Percentiles rank a stretch among this genome's conserved stretches.
These are phyloP conservation scores for Colletotrichum magnum DNA, from an alignment of 2,329 filamentous ascomycete species.

Conservation along the genomic window DNA sequence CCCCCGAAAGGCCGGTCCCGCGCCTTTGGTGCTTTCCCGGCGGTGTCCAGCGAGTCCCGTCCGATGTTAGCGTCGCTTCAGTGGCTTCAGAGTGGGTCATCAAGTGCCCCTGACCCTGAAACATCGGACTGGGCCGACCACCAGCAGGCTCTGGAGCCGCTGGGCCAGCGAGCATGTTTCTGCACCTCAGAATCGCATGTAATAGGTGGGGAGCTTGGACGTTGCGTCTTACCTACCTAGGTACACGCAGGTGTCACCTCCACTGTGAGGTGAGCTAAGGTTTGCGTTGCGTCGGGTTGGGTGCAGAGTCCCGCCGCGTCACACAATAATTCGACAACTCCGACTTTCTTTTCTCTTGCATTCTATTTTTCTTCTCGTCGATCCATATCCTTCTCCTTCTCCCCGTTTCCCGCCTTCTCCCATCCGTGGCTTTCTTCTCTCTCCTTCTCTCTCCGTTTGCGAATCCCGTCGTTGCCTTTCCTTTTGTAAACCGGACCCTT, in stretches of 20 bases:
- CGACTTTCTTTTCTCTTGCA: slow-evolving; percentile 6
- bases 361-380: slow-evolving; percentile 4
- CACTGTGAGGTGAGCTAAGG: too few species aligned
- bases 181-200: too few species aligned
- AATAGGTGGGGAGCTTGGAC: slow-evolving; percentile 28
- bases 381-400: slow-evolving; percentile 1
- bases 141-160: neutral
- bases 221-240: slow-evolving; percentile 9
- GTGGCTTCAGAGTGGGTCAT: slow-evolving; percentile 13
- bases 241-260: too few species aligned
- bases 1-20: slow-evolving; percentile 31
- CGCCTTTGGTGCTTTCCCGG: neutral
- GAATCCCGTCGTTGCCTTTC: slow-evolving; percentile 8
- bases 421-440: neutral
- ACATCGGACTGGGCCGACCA: slow-evolving; percentile 39
- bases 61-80: slow-evolving; percentile 29
- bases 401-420: neutral
- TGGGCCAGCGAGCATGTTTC: too few species aligned
- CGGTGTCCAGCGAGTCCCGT: slow-evolving; percentile 16
- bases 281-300: too few species aligned
- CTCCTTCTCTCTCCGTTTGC: neutral
- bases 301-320: slow-evolving; percentile 3
- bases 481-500: slow-evolving; percentile 5
- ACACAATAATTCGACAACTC: slow-evolving; percentile 8
- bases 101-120: slow-evolving; percentile 39